Base-by-base conservation (phyloP, 2,329 filamentous ascomycete genomes). In the Akanthomyces uredinophilus region DNA sequence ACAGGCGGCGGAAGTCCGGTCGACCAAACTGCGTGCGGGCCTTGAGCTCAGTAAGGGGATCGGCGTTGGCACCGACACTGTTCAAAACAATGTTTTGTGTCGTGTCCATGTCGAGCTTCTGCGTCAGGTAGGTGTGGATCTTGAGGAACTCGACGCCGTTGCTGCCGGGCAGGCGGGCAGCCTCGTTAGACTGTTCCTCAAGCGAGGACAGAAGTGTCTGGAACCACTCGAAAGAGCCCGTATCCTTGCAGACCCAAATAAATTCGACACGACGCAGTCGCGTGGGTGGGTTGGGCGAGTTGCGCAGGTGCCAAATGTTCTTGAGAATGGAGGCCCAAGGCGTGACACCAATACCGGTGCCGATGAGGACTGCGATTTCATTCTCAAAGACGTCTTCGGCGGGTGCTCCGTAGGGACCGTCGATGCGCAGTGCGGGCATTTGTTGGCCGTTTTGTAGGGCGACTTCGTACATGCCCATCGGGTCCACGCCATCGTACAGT, bases 241-340 rank as follows among this genome's bases (percentile, higher is more conserved):
- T 96, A 71, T 97, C 93, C 75, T 91, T 95, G 83, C 94, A 97
- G 57, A 98, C 89, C 95, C 95, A 99, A 79, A 99, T 96, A 77
- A 99, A 99, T 75, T 99, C 95, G 37, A 99, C 94, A 74, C 95
- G 89, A 64, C 92, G 90, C 52, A 99, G 87, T 71, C 94, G 91
- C 55, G 86, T 87, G 1, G 94, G 93, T 27, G 93, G 91, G 79
- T 97, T 95, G 8, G 94, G 93, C 18, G 88, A 86, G 66, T 95
- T 89, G 65, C 95, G 92, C 70, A 96, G 83, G 75, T 99, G 94
- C 91, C 93, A 99, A 77, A 99, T 98, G 75, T 96, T 97, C 80
- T 99, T 99, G 67, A 95, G 81, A 67, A 95, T 94, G 2, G 89
- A 83, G 1, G 91, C 91, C 90, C 91, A 95, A 1, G 91, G 91